Conservation (phyloP, 306 rosid genomes). For the Inga oerstediana region DNA sequence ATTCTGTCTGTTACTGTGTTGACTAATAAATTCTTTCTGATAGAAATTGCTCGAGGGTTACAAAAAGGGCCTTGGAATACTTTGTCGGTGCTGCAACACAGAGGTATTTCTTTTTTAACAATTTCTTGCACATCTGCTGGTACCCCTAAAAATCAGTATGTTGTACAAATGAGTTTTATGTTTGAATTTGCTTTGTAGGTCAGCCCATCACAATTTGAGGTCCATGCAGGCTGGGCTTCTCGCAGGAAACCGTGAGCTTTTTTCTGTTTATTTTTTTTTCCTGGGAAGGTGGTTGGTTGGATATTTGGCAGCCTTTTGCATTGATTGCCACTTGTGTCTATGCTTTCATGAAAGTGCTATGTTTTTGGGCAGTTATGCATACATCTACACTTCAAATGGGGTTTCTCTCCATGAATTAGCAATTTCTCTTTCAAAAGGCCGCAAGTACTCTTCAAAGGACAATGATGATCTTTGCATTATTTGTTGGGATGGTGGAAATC, state of each 20-base stretch:
- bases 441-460: slow-evolving; percentile 81
- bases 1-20: slow-evolving; percentile 26
- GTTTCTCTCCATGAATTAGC: slow-evolving; percentile 95
- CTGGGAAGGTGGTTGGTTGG: slow-evolving; percentile 28
- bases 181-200: slow-evolving; percentile 59
- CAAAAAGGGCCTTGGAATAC: slow-evolving; percentile 87
- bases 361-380: slow-evolving; percentile 78
- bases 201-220: slow-evolving; percentile 96
- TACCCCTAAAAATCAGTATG: slow-evolving; percentile 10
- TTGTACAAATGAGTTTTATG: slow-evolving; percentile 26
- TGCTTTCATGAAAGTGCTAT: slow-evolving; percentile 34
- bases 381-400: slow-evolving; percentile 93
- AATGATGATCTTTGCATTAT: slow-evolving; percentile 89
- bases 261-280: background rate
- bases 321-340: slow-evolving; percentile 8
- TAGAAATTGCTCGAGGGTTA: slow-evolving; percentile 94
- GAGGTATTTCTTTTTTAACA: slow-evolving; percentile 51
- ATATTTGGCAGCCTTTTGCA: slow-evolving; percentile 35
- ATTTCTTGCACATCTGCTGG: slow-evolving; percentile 32
- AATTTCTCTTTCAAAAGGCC: slow-evolving; percentile 84
- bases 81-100: slow-evolving; percentile 86
- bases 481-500: slow-evolving; percentile 95
- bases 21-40: slow-evolving; percentile 29
- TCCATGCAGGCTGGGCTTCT: slow-evolving; percentile 96
- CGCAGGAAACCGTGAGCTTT: slow-evolving; percentile 91